These are phyloP conservation scores for Cyberlindnera mycetangii DNA, from an alignment of 805 yeast genomes.

Conservation along the genomic window DNA sequence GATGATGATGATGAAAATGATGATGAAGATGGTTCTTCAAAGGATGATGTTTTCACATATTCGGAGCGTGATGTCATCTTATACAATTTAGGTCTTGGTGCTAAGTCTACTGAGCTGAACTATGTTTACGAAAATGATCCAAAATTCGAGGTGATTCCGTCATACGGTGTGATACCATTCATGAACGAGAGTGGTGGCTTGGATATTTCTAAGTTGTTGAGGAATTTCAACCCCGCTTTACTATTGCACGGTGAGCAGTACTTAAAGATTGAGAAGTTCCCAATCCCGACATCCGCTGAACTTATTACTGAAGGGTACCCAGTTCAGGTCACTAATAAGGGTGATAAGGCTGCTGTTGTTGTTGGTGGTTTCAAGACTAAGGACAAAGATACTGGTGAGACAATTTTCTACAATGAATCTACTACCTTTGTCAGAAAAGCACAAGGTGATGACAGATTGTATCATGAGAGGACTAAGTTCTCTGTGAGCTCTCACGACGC, in stretches of 20 bases:
- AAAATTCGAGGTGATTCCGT: slow-evolving; percentile 82
- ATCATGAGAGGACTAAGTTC: slow-evolving; percentile 50
- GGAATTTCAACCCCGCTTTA: slow-evolving; percentile 84
- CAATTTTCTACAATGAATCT: slow-evolving; percentile 75
- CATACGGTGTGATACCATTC: slow-evolving; percentile 87
- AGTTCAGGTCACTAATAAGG: slow-evolving; percentile 77
- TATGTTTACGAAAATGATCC: slow-evolving; percentile 74
- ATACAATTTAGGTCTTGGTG: slow-evolving; percentile 89
- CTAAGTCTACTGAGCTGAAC: slow-evolving; percentile 69
- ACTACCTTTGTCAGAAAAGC: slow-evolving; percentile 80
- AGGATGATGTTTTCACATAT: slow-evolving; percentile 48
- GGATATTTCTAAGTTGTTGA: slow-evolving; percentile 59
- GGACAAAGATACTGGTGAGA: slow-evolving; percentile 66
- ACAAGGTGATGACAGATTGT: slow-evolving; percentile 47
- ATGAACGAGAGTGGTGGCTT: slow-evolving; percentile 61
- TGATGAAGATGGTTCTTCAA: slow-evolving; percentile 43
- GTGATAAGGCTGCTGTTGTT: slow-evolving; percentile 74
- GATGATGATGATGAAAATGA: slow-evolving; percentile 47
- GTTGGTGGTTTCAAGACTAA: slow-evolving; percentile 69
- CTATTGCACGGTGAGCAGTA: slow-evolving; percentile 95
- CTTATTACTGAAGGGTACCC: slow-evolving; percentile 63
- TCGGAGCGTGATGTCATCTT: slow-evolving; percentile 70
- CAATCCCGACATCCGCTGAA: slow-evolving; percentile 70
- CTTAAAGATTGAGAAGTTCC: slow-evolving; percentile 69
- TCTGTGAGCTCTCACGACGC: slow-evolving; percentile 62